Evolutionary conservation across 2,329 filamentous ascomycete genomes (phyloP).

Genomic region (Arthrobotrys pseudoclavata): DNA sequence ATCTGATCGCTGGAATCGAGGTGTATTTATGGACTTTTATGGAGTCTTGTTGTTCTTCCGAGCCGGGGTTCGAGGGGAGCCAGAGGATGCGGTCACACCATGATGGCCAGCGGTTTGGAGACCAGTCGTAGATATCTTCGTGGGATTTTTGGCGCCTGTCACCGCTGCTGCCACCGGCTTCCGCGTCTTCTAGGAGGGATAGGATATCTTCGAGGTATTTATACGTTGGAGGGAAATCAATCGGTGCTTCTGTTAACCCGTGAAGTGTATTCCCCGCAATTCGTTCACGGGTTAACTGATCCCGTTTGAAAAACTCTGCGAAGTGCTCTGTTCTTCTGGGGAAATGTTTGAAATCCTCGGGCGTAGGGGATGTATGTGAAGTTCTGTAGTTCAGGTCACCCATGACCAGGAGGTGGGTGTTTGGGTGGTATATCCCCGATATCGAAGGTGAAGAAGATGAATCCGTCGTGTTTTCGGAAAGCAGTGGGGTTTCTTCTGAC

Average conservation of each 20-base stretch:
- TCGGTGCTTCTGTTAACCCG: conserved; percentile 79
- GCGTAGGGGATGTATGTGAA: conserved; percentile 74
- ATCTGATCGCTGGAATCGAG: conserved; percentile 81
- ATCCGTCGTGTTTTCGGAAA: conserved; percentile 67
- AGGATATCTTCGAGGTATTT: conserved; percentile 74
- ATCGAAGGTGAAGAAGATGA: background rate
- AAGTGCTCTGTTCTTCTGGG: conserved; percentile 70
- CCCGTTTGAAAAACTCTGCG: conserved; percentile 73
- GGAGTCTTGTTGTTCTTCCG: conserved; percentile 68
- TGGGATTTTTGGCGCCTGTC: conserved; percentile 66
- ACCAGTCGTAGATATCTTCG: conserved; percentile 70
- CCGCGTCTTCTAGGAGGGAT: conserved; percentile 61
- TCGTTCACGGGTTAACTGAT: conserved; percentile 84
- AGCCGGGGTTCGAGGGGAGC: conserved; percentile 67
- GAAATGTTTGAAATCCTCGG: conserved; percentile 73
- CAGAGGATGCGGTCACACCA: conserved; percentile 95
- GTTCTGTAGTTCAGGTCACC: conserved; percentile 98
- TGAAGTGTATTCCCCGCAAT: conserved; percentile 79
- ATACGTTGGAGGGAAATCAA: conserved; percentile 91
- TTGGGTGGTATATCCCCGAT: conserved; percentile 78
- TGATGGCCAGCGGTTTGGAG: conserved; percentile 84
- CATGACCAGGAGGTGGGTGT: conserved; percentile 83
- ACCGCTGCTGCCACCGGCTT: conserved; percentile 60
- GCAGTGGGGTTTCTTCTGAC: conserved; percentile 42
- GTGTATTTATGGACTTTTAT: conserved; percentile 74